Conservation (phyloP, 352 stramenopile species). For the Phytophthora pseudosyringae region DNA sequence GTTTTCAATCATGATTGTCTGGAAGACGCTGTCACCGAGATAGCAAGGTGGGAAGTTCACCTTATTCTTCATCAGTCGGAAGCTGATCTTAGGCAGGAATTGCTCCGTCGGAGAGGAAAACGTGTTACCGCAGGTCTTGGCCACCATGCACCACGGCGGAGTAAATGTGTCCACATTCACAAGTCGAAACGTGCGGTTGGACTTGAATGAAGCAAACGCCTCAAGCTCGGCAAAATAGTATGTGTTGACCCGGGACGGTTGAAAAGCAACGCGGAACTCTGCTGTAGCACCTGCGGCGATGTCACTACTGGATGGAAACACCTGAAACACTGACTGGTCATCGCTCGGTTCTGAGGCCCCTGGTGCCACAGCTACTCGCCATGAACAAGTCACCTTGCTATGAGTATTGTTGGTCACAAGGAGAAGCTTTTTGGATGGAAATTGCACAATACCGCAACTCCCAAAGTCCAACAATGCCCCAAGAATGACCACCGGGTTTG, state of each 20-base stretch:
- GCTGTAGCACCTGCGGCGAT: constrained; percentile 75
- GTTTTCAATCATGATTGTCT: constrained; percentile 91
- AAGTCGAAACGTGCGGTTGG: constrained; percentile 93
- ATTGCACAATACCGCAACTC: constrained; percentile 61
- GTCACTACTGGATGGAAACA: constrained; percentile 78
- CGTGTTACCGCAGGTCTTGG: constrained; percentile 86
- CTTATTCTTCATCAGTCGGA: constrained; percentile 52
- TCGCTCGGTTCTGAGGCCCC: constrained; percentile 9
- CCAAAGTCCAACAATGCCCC: constrained; percentile 81
- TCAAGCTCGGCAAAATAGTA: constrained; percentile 94
- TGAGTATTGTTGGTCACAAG: constrained; percentile 88
- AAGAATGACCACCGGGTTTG: constrained; percentile 59
- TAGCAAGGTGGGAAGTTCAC: constrained; percentile 90
- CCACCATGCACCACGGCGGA: constrained; percentile 87
- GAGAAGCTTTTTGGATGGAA: constrained; percentile 72
- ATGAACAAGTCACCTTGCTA: constrained; percentile 85
- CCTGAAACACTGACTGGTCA: constrained; percentile 55
- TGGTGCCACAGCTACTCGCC: constrained; percentile 59
- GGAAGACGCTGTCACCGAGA: constrained; percentile 89
- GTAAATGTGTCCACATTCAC: constrained; percentile 93
- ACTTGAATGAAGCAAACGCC: constrained; percentile 91
- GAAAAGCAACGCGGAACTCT: constrained; percentile 89
- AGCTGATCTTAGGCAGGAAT: constrained; percentile 90
- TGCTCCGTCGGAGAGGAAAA: constrained; percentile 84
- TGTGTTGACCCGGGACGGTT: constrained; percentile 70